Evolutionary conservation across 768 basidiomycete genomes (phyloP), one percentile per base, ranked within the genome.

Genomic region (Coprinopsis strossmayeri): DNA sequence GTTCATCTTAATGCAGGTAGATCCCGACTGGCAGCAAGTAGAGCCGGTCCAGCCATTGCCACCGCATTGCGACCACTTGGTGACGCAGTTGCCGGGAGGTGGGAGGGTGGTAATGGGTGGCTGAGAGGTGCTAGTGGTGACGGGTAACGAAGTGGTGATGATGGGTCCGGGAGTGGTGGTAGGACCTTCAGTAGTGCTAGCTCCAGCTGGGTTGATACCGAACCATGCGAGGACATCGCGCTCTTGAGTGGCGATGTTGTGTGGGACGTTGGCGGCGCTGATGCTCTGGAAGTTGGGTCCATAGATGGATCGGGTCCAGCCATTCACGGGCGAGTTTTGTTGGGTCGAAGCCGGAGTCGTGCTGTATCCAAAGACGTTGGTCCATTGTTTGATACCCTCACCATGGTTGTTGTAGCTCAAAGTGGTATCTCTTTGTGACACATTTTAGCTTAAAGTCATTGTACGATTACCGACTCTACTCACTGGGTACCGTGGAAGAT

Each of bases 321-420:
- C 71, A 25, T 65, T 58, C 11, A 64, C 48, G 7, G 77, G 77
- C 20, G 66, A 68, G 57, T 73, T 74, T 35, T 63, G 55, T 45
- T 25, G 21, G n/a, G 64, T 69, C 5, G 67, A 60, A 10, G 62
- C 59, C 1, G 77, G 66, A 3, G 73, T 76, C 28, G 56, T 56
- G 49, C 64, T 65, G 55, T 70, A 67, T 4, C 72, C 71, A 53
- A 78, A 75, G 35, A 81, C 69, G 52, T 74, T 77, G 25, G 75
- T 76, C 78, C 78, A 79, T 55, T 79, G 68, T 57, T 76, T 75
- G 55, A 79, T 64, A 44, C 69, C 74, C 60, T 79, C 73, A 23
- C 55, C 62, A 58, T 71, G 77, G 66, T 79, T 78, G 45, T 68
- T 61, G 38, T 69, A 70, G 62, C 69, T 71, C 44, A 80, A 67